A percentile compares a stretch with the other conserved stretches of the same genome.
Conservation (phyloP, 106 monocot genomes). For the Dioscorea zingiberensis region DNA sequence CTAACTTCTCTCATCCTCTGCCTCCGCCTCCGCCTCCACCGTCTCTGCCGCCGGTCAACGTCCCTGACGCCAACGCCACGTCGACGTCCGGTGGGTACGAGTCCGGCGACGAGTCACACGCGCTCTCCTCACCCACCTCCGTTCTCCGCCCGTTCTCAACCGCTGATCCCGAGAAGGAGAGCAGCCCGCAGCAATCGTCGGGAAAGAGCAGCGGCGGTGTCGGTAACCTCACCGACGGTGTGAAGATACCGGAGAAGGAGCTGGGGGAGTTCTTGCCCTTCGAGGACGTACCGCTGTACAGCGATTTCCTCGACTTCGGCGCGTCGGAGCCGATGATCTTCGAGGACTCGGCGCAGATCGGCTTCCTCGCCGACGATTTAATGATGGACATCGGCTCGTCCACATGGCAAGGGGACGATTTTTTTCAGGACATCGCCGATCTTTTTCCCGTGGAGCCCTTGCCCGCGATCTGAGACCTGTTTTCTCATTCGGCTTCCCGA, state of each 20-base stretch:
- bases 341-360: constrained; percentile 11
- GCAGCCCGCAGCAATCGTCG: no score
- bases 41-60: not conserved
- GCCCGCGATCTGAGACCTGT: constrained; percentile 12
- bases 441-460: constrained; percentile 41
- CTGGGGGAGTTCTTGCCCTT: constrained; percentile 15
- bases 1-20: constrained; percentile 38
- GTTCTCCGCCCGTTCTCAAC: constrained; percentile 27
- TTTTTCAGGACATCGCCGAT: constrained; percentile 45
- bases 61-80: constrained; percentile 6
- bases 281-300: constrained; percentile 27
- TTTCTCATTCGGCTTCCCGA: not conserved
- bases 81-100: constrained; percentile 28
- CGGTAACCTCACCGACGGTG: not conserved
- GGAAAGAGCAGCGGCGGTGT: no score
- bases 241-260: not conserved
- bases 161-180: no score
- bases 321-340: constrained; percentile 21
- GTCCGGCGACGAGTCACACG: constrained; percentile 32
- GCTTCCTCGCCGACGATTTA: constrained; percentile 9
- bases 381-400: not conserved
- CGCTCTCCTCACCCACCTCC: constrained; percentile 37
- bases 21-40: not conserved
- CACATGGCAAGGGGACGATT: constrained; percentile 17
- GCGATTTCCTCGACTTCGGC: constrained; percentile 23